Evolutionary conservation across 192 early-diverging fungal species (phyloP).

Genomic region (Allomyces macrogynus): DNA sequence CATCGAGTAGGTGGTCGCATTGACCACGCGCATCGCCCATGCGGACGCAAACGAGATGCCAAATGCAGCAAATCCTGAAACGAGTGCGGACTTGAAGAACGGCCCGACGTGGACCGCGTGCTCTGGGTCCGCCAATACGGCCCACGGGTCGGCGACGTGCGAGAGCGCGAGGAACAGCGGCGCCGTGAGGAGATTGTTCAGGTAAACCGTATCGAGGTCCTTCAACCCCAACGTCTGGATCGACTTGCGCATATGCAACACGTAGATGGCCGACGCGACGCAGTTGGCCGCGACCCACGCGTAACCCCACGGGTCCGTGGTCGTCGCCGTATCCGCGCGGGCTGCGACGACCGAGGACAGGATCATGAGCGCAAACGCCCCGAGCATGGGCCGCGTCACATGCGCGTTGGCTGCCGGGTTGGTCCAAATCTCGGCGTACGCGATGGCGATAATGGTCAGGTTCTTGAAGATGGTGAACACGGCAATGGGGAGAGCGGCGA

Average conservation of each 20-base stretch:
- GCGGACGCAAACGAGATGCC: constrained; percentile 63
- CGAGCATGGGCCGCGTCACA: constrained; percentile 61
- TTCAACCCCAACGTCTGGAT: constrained; percentile 81
- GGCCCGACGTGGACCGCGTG: constrained; percentile 26
- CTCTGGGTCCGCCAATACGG: constrained; percentile 18
- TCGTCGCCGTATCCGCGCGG: constrained; percentile 39
- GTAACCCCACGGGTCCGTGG: constrained; percentile 39
- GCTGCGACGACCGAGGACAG: constrained; percentile 72
- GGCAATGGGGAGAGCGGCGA: constrained; percentile 52
- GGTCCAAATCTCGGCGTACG: constrained; percentile 68
- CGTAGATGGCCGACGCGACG: constrained; percentile 64
- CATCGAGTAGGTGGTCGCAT: constrained; percentile 81
- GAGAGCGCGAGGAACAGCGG: constrained; percentile 51
- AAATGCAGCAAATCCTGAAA: constrained; percentile 72
- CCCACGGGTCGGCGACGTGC: constrained; percentile 45
- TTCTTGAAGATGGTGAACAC: constrained; percentile 98
- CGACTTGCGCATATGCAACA: constrained; percentile 73
- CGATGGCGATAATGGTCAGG: constrained; percentile 90
- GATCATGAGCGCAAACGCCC: constrained; percentile 69
- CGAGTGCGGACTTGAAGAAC: constrained; percentile 43
- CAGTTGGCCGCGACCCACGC: constrained; percentile 89
- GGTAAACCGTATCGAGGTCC: constrained; percentile 96
- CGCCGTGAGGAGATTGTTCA: constrained; percentile 81
- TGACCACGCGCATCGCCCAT: constrained; percentile 35
- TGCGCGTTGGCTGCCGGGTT: constrained; percentile 29